Conservation (phyloP, 257 asterid genomes). For the Solanum virginianum region DNA sequence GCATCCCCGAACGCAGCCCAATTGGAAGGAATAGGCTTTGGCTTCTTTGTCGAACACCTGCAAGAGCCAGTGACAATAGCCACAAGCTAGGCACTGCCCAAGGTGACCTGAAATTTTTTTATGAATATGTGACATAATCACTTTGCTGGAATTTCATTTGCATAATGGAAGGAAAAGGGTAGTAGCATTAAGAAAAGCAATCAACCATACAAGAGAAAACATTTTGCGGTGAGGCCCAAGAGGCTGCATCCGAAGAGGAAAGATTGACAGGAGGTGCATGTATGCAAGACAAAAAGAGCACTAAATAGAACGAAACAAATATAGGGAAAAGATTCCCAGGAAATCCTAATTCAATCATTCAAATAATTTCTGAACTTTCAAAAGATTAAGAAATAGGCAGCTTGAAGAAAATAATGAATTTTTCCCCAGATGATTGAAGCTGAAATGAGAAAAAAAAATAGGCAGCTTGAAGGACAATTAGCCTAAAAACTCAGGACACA, state of each 20-base stretch:
- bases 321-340: neutral
- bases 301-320: neutral
- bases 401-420: neutral
- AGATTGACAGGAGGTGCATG: neutral
- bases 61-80: conserved; percentile 61
- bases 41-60: conserved; percentile 70
- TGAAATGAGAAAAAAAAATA: neutral
- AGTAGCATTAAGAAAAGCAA: neutral
- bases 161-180: neutral
- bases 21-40: conserved; percentile 67
- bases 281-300: neutral
- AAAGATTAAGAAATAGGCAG: neutral
- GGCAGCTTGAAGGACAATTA: neutral
- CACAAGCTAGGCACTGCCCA: conserved; percentile 85
- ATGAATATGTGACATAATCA: neutral
- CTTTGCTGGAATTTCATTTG: neutral
- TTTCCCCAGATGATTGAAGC: neutral
- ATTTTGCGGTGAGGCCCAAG: neutral
- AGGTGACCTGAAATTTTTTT: conserved; percentile 38
- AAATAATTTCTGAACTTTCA: neutral
- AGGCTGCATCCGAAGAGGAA: neutral
- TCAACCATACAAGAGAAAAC: neutral
- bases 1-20: conserved; percentile 81
- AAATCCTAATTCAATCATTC: neutral
- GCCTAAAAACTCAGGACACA: neutral